Base-by-base conservation (phyloP, 139 green algal species). In the Tetratostichococcus sp. region DNA sequence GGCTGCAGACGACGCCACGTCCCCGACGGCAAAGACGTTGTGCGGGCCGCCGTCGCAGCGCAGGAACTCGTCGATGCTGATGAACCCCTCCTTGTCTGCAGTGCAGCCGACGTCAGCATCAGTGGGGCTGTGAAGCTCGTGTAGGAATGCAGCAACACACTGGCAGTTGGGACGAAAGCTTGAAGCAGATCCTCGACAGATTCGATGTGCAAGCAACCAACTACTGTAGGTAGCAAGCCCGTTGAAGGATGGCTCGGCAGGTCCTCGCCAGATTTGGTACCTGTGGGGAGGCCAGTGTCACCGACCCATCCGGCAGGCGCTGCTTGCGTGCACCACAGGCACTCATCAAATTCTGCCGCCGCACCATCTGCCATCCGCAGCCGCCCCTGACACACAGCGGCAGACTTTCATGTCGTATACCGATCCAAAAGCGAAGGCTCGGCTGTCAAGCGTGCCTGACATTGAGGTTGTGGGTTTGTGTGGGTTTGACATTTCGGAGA, bases 321-420 rank as follows among this genome's bases (percentile, higher is more conserved):
- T 0, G 95, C 94, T 69, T 95, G 85, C 5, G 95, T 99, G 87
- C 93, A 98, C 94, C 95, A 98, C 25, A 98, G 75, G 73, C 88
- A 95, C 70, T 94, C 91, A 73, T 97, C 91, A 83, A 94, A 97
- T 26, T 43, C 3, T 1, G 86, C 16, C 1, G 42, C 17, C 2
- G 5, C 28, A 0, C 89, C 91, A 21, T 80, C 75, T 2, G 31
- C 43, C 26, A 91, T 67, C 0, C 72, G 8, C n/a, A 98, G 72
- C 23, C 22, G 26, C 0, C 78, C 72, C 2, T 76, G 32, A 8
- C n/a, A n/a, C n/a, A n/a, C n/a, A n/a, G n/a, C n/a, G n/a, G n/a
- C n/a, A n/a, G n/a, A n/a, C n/a, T n/a, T n/a, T n/a, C n/a, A n/a
- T n/a, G n/a, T n/a, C n/a, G n/a, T n/a, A n/a, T n/a, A n/a, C n/a